Percentiles rank a stretch among this genome's conserved stretches.
Evolutionary conservation across 768 basidiomycete genomes (phyloP).

Genomic region (Lepiota brunneoincarnata): DNA sequence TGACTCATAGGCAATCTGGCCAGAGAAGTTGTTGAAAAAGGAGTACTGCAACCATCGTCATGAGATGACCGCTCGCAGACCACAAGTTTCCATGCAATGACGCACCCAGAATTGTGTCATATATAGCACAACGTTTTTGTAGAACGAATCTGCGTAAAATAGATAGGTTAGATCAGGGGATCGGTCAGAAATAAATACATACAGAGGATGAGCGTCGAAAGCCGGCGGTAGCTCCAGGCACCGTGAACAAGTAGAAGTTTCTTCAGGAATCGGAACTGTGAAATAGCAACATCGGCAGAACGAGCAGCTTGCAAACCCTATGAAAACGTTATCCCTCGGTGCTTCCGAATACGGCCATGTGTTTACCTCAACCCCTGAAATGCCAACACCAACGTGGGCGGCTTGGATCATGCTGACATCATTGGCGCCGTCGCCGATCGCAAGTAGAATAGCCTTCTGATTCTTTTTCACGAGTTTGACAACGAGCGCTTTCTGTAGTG

Average conservation of each 20-base stretch:
- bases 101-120: constrained; percentile 98
- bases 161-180: not conserved
- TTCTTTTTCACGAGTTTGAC: constrained; percentile 99
- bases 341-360: not conserved
- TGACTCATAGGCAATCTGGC: constrained; percentile 97
- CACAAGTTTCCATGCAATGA: not conserved
- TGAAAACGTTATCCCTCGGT: not conserved
- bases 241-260: constrained; percentile 96
- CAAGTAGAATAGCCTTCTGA: constrained; percentile 87
- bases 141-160: constrained; percentile 72
- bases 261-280: constrained; percentile 94
- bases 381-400: constrained; percentile 96
- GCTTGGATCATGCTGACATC: constrained; percentile 99
- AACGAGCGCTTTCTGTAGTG: constrained; percentile 94
- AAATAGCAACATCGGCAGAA: constrained; percentile 96
- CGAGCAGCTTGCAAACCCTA: constrained; percentile 97
- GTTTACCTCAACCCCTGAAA: constrained; percentile 90
- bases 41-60: constrained; percentile 63
- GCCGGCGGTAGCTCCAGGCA: constrained; percentile 95
- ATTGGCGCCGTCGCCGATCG: constrained; percentile 97
- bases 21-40: constrained; percentile 99
- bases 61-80: not conserved
- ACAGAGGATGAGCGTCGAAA: constrained; percentile 97
- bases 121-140: constrained; percentile 97
- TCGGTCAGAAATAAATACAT: constrained; percentile 27